Evolutionary conservation across 2,329 filamentous ascomycete genomes (phyloP).

Genomic region (Penicillium sp.): DNA sequence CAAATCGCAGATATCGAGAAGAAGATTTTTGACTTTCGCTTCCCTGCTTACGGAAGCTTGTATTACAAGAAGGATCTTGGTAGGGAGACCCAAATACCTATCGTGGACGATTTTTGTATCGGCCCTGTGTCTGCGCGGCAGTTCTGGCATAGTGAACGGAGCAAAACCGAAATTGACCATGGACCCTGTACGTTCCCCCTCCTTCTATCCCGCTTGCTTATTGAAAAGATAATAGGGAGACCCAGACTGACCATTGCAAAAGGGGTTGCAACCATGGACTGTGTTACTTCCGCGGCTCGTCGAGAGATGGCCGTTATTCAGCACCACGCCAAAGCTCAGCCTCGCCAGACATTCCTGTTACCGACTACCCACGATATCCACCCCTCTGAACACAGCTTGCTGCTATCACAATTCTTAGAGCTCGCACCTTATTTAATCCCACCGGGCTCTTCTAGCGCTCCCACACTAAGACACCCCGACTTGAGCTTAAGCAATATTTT

Average conservation of each 20-base stretch:
- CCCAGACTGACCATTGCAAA: constrained; percentile 9
- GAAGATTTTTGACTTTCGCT: constrained; percentile 27
- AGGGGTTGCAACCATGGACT: constrained; percentile 23
- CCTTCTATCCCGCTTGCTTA: neutral
- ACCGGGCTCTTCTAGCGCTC: constrained; percentile 11
- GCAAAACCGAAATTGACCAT: constrained; percentile 22
- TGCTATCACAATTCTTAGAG: constrained; percentile 26
- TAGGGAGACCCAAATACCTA: constrained; percentile 13
- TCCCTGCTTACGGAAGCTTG: constrained; percentile 29
- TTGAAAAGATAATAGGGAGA: constrained; percentile 1
- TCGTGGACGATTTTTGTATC: constrained; percentile 25
- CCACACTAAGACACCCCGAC: constrained; percentile 29
- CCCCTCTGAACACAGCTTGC: constrained; percentile 22
- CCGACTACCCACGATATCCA: constrained; percentile 25
- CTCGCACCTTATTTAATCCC: constrained; percentile 21
- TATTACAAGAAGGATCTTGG: constrained; percentile 26
- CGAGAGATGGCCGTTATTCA: constrained; percentile 23
- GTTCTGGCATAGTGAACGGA: constrained; percentile 31
- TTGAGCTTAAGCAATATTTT: constrained; percentile 29
- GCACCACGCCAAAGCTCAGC: constrained; percentile 24
- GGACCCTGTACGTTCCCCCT: constrained; percentile 24
- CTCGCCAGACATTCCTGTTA: constrained; percentile 27
- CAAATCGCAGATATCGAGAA: constrained; percentile 27
- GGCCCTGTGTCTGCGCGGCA: constrained; percentile 28
- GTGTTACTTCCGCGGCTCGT: constrained; percentile 25